Base-by-base conservation (phyloP, 169 alveolate species). In the Eimeria zaria region DNA sequence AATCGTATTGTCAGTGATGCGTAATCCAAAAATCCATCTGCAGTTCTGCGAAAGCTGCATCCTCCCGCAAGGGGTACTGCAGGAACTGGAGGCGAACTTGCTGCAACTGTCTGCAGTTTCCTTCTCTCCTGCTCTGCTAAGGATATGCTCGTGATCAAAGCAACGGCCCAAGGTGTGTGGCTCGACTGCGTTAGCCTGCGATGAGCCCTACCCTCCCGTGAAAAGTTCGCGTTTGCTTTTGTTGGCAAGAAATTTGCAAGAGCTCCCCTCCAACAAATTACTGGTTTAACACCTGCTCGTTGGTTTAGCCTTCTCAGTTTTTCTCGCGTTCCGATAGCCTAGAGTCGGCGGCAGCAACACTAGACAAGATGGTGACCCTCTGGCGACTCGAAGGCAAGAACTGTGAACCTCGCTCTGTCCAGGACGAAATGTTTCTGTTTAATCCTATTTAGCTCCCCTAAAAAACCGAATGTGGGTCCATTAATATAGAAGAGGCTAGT, bases 341-440 rank as follows among this genome's bases (percentile, higher is more conserved):
- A n/a, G 67, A 27, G 24, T 30, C 39, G 30, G 88, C n/a, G 9
- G 46, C 48, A 27, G 67, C 24, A 30, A 44, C 48, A 12, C 41
- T 27, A 39, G n/a, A n/a, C n/a, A n/a, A n/a, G n/a, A 30, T 39
- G 88, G 88, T 78, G 88, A 78, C 88, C 88, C 88, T 48, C 88
- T 30, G 2, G 2, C 4, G 83, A 20, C 55, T 18, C 83, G 55
- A 36, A 3, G 55, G 33, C 27, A 53, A 69, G 55, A 39, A 73
- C 20, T 73, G 83, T 18, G 55, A 41, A 18, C 22, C 83, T n/a
- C 83, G 36, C 39, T 36, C 27, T 41, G 11, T 33, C 33, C 39
- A 33, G 55, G 55, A 7, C 9, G 27, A 39, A 41, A 39, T 12
- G 12, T 14, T 73, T 33, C 4, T 73, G 39, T 30, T 39, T 14